A percentile compares a stretch with the other conserved stretches of the same genome.
These are phyloP conservation scores for Penicillium sp. DNA, from an alignment of 2,329 filamentous ascomycete genomes.

Conservation along the genomic window DNA sequence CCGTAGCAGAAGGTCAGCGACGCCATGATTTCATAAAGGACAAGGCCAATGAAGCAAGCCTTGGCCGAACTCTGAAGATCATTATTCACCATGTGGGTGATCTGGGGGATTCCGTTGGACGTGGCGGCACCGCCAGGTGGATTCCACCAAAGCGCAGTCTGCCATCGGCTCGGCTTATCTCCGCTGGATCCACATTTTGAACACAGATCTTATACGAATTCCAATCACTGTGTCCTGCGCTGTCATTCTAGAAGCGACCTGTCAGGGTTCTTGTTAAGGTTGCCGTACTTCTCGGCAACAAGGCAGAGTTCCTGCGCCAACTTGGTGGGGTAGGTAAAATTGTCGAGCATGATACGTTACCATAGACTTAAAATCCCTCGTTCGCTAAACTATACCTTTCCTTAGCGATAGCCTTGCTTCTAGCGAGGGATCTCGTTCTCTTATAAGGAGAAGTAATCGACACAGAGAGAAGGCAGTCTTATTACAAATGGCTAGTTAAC, in stretches of 20 bases:
- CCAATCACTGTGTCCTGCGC: too few relatives aligned
- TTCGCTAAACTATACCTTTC: slow-evolving; percentile 19
- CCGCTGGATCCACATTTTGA: too few relatives aligned
- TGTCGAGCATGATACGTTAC: background rate
- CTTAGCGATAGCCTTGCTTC: slow-evolving; percentile 17
- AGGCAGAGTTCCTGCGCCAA: too few relatives aligned
- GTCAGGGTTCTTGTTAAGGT: too few relatives aligned
- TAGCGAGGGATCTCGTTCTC: slow-evolving; percentile 15
- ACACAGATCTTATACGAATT: too few relatives aligned
- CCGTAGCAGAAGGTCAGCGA: background rate
- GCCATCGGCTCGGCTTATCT: too few relatives aligned
- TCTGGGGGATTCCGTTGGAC: background rate
- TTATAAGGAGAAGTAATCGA: slow-evolving; percentile 19
- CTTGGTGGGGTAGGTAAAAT: too few relatives aligned
- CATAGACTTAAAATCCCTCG: slow-evolving; percentile 18
- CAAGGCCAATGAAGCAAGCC: background rate
- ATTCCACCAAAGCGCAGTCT: too few relatives aligned
- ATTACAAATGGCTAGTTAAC: slow-evolving; percentile 22
- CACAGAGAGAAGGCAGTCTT: slow-evolving; percentile 11
- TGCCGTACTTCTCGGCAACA: too few relatives aligned
- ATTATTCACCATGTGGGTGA: background rate
- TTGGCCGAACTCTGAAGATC: background rate
- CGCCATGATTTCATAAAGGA: background rate
- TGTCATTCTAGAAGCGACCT: too few relatives aligned
- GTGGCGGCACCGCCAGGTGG: background rate